These are phyloP conservation scores for Scheffersomyces segobiensis DNA, from an alignment of 1,139 yeast species.

Conservation along the genomic window DNA sequence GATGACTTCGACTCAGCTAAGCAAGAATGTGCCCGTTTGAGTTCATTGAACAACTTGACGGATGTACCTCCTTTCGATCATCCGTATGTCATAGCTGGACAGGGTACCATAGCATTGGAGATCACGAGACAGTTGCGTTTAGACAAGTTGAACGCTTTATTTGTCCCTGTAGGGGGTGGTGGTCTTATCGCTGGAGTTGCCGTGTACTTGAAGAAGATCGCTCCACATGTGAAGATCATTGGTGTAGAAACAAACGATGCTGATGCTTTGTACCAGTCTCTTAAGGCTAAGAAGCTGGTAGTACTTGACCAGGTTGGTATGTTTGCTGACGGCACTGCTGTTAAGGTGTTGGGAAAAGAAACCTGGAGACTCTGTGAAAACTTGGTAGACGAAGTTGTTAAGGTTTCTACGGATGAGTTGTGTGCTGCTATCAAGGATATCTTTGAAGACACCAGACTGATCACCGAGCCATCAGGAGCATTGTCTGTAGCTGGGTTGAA, in stretches of 20 bases:
- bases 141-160: conserved; percentile 79
- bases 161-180: conserved; percentile 96
- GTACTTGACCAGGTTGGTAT: conserved; percentile 75
- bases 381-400: conserved; percentile 83
- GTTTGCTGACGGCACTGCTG: conserved; percentile 99
- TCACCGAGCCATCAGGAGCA: conserved; percentile 97
- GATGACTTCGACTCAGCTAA: conserved; percentile 94
- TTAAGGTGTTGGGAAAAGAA: conserved; percentile 84
- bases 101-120: conserved; percentile 96
- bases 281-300: conserved; percentile 55
- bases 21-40: conserved; percentile 75
- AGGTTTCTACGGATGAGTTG: conserved; percentile 89
- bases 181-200: conserved; percentile 93
- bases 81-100: conserved; percentile 99
- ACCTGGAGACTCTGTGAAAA: conserved; percentile 79
- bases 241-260: conserved; percentile 98
- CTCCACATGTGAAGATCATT: conserved; percentile 94
- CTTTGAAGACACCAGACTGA: conserved; percentile 91
- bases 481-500: conserved; percentile 93
- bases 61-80: conserved; percentile 97
- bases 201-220: conserved; percentile 85
- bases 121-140: conserved; percentile 81
- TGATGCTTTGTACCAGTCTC: conserved; percentile 81
- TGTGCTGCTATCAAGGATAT: conserved; percentile 98
- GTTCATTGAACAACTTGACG: conserved; percentile 69